Evolutionary conservation across 805 yeast genomes (phyloP).

Genomic region (Saccharomycopsis fermentans): DNA sequence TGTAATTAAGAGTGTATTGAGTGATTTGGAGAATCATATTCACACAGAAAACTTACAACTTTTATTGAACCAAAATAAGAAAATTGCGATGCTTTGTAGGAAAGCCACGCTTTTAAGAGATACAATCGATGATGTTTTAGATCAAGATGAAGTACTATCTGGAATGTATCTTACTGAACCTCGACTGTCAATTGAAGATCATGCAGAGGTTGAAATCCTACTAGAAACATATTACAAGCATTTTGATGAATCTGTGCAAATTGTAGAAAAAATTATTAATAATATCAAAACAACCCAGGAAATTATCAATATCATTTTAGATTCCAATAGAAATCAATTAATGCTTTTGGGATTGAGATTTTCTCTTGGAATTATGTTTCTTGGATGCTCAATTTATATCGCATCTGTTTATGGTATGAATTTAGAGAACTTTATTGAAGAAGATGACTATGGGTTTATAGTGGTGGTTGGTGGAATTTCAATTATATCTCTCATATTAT

Average conservation of each 20-base stretch:
- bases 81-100: slow-evolving; percentile 63
- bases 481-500: slow-evolving; percentile 33
- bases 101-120: slow-evolving; percentile 65
- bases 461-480: slow-evolving; percentile 34
- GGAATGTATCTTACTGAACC: slow-evolving; percentile 53
- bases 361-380: slow-evolving; percentile 74
- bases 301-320: slow-evolving; percentile 81
- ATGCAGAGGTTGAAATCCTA: slow-evolving; percentile 76
- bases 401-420: slow-evolving; percentile 93
- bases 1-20: slow-evolving; percentile 52
- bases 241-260: slow-evolving; percentile 89
- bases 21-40: slow-evolving; percentile 68
- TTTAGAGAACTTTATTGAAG: slow-evolving; percentile 67
- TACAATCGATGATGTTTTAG: slow-evolving; percentile 74
- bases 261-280: slow-evolving; percentile 68
- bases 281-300: slow-evolving; percentile 90
- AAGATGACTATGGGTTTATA: slow-evolving; percentile 52
- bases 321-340: slow-evolving; percentile 81
- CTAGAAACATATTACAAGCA: slow-evolving; percentile 84
- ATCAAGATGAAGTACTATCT: slow-evolving; percentile 75
- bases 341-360: slow-evolving; percentile 81
- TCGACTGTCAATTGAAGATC: slow-evolving; percentile 26
- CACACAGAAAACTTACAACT: slow-evolving; percentile 68
- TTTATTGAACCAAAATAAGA: slow-evolving; percentile 61
- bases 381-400: slow-evolving; percentile 71